phyloP scores from a whole-genome alignment of 2,329 filamentous ascomycete genomes.

The Epichloe festucae region DNA sequence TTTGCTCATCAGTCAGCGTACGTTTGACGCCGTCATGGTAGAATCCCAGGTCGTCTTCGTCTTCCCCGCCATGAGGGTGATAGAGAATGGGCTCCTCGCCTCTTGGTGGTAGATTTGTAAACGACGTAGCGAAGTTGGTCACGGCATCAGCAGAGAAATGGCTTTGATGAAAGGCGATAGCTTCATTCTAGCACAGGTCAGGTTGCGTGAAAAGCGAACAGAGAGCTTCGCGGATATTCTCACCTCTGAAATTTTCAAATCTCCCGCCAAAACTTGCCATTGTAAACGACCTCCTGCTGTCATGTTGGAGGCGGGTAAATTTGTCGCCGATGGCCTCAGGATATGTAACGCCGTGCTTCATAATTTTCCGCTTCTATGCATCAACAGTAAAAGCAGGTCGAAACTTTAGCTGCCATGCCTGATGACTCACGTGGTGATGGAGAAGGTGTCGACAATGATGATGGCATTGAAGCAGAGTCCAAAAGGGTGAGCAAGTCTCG shows the following conservation, averaged over 20 bases:
- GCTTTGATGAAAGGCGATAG: slow-evolving; percentile 41
- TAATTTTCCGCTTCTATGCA: background rate
- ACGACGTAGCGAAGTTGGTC: slow-evolving; percentile 34
- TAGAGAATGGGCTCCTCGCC: slow-evolving; percentile 7
- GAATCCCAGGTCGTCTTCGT: slow-evolving; percentile 64
- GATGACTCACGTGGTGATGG: background rate
- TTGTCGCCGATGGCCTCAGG: background rate
- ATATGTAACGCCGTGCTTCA: background rate
- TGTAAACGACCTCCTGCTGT: background rate
- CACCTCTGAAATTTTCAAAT: slow-evolving; percentile 1
- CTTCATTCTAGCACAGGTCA: slow-evolving; percentile 37
- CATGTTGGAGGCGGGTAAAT: background rate
- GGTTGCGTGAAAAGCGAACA: background rate
- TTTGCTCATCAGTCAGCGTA: slow-evolving; percentile 82
- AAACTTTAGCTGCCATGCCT: background rate
- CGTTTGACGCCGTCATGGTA: slow-evolving; percentile 80
- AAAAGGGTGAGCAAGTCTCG: background rate
- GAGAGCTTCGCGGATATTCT: background rate
- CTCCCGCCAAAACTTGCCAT: background rate
- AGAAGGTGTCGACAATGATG: background rate
- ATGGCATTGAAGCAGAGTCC: background rate
- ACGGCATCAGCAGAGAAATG: slow-evolving; percentile 43
- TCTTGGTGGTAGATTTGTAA: slow-evolving; percentile 19
- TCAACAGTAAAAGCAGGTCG: background rate
- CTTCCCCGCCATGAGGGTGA: background rate